These are phyloP conservation scores for Lichtheimia corymbifera DNA, from an alignment of 371 early-diverging fungal species.

Conservation along the genomic window DNA sequence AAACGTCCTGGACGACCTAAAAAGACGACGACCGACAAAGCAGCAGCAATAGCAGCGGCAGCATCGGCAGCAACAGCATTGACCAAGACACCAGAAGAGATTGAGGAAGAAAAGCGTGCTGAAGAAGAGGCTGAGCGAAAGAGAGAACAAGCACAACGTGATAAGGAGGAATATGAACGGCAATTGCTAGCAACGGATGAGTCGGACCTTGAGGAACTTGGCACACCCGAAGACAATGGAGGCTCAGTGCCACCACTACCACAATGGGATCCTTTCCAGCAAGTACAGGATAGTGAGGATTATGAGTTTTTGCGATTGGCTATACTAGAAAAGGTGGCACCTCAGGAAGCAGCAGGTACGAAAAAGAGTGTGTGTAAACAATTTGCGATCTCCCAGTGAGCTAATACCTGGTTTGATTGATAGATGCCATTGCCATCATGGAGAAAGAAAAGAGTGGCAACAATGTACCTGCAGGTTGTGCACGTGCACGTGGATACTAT, in stretches of 20 bases:
- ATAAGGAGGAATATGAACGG: conserved; percentile 14
- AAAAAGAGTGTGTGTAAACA: background rate
- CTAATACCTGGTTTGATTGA: too few relatives aligned
- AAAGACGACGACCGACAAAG: background rate
- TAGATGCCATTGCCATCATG: too few relatives aligned
- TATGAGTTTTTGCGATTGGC: conserved; percentile 53
- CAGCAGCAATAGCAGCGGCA: background rate
- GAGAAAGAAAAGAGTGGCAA: background rate
- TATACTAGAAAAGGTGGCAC: conserved; percentile 37
- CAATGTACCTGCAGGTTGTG: conserved; percentile 64
- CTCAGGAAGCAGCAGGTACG: background rate
- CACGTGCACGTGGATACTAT: conserved; percentile 79
- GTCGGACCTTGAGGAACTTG: conserved; percentile 15
- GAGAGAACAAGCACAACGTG: conserved; percentile 6
- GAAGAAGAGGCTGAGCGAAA: conserved; percentile 26
- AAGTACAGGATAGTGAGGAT: conserved; percentile 56
- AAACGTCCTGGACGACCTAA: conserved; percentile 12
- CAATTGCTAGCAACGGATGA: conserved; percentile 14
- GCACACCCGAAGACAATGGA: conserved; percentile 19
- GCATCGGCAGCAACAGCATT: background rate
- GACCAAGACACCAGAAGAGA: conserved; percentile 18
- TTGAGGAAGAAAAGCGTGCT: conserved; percentile 32
- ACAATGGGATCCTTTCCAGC: conserved; percentile 43
- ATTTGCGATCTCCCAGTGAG: too few relatives aligned
- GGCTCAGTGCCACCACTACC: background rate